A percentile compares a stretch with the other conserved stretches of the same genome.
These are phyloP conservation scores for Sabuloglossum arenarium DNA, from an alignment of 495 filamentous ascomycete species.

Conservation along the genomic window DNA sequence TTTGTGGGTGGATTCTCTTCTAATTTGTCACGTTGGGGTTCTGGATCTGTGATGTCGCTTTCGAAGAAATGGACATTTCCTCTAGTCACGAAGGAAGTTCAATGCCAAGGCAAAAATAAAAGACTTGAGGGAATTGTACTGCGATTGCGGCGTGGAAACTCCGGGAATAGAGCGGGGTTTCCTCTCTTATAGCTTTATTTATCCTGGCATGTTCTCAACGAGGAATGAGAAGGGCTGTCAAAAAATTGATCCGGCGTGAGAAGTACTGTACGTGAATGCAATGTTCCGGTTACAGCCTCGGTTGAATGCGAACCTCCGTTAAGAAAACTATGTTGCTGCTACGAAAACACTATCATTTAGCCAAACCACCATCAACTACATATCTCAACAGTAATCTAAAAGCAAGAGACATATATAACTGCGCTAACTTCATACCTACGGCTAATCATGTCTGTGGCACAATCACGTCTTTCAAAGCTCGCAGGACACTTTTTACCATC, in stretches of 20 bases:
- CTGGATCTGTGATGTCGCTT: neutral
- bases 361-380: neutral
- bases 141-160: neutral
- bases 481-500: conserved; percentile 18
- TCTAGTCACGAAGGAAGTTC: neutral
- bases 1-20: neutral
- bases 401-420: neutral
- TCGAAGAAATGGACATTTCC: neutral
- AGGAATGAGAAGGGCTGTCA: conserved; percentile 1
- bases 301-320: neutral
- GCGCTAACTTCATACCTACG: no score
- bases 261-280: neutral
- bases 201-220: neutral
- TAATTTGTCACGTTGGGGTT: neutral
- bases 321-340: neutral
- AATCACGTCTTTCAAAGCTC: conserved; percentile 18
- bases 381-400: neutral
- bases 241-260: neutral
- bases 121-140: neutral
- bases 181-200: neutral
- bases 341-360: neutral
- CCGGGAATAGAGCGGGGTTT: neutral
- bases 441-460: conserved; percentile 13
- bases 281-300: neutral
- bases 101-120: conserved; percentile 1